These are phyloP conservation scores for Podospora sp. DNA, from an alignment of 495 filamentous ascomycete species.

Conservation along the genomic window DNA sequence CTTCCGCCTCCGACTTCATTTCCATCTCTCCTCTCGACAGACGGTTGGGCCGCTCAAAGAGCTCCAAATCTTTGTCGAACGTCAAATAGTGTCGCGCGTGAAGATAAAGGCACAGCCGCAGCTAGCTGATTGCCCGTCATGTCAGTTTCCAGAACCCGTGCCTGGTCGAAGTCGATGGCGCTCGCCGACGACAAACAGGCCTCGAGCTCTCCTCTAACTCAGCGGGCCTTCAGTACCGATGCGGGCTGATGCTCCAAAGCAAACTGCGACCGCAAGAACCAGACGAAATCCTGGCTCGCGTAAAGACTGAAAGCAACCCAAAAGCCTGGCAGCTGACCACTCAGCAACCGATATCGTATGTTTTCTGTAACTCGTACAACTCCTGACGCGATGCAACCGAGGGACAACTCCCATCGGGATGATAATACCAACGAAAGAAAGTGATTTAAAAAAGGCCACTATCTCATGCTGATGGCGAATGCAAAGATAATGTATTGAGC, in stretches of 20 bases:
- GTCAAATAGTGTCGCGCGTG: too few relatives aligned
- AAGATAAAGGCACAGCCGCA: too few relatives aligned
- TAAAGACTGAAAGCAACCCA: slow-evolving; percentile 11
- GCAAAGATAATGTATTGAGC: not conserved
- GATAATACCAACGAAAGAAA: slow-evolving; percentile 23
- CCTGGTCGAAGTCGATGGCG: too few relatives aligned
- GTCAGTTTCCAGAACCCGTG: too few relatives aligned
- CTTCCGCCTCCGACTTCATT: not conserved
- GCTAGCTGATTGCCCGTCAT: too few relatives aligned
- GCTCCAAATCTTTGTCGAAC: too few relatives aligned
- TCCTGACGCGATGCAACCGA: slow-evolving; percentile 40
- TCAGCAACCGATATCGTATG: slow-evolving; percentile 4
- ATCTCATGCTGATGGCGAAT: slow-evolving; percentile 1
- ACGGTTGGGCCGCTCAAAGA: too few relatives aligned
- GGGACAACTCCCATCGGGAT: slow-evolving; percentile 18
- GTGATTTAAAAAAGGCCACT: slow-evolving; percentile 14
- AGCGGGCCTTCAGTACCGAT: not conserved
- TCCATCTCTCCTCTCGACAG: not conserved
- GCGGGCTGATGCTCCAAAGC: not conserved
- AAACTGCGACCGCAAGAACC: not conserved
- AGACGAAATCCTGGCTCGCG: slow-evolving; percentile 17
- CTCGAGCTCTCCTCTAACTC: too few relatives aligned
- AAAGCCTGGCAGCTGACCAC: slow-evolving; percentile 8
- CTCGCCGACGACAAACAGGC: too few relatives aligned
- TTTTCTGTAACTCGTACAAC: slow-evolving; percentile 38